Evolutionary conservation across 257 asterid genomes (phyloP).

Genomic region (Solanum bulbocastanum): DNA sequence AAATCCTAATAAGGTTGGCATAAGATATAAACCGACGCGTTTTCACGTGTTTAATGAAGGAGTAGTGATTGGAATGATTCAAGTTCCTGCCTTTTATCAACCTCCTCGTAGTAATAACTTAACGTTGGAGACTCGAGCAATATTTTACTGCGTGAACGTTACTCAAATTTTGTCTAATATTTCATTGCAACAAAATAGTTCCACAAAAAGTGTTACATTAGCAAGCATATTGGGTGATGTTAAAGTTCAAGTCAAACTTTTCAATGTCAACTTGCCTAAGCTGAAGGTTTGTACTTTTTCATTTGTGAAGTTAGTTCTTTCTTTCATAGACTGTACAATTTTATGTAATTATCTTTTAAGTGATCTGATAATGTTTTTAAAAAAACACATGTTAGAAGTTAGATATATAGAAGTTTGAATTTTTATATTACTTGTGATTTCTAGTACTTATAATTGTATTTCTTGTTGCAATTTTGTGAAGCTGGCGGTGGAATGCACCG

Average conservation of each 20-base stretch:
- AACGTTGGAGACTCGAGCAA: conserved; percentile 23
- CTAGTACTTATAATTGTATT: neutral
- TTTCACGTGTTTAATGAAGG: conserved; percentile 49
- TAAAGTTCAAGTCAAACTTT: conserved; percentile 25
- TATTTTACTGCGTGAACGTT: conserved; percentile 31
- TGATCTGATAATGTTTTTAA: neutral
- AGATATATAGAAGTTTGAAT: neutral
- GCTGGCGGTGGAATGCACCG: conserved; percentile 61
- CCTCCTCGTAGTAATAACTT: conserved; percentile 50
- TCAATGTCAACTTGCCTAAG: conserved; percentile 23
- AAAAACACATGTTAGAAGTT: neutral
- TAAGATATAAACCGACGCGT: conserved; percentile 27
- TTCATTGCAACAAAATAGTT: conserved; percentile 5
- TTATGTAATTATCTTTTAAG: neutral
- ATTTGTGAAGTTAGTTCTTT: neutral
- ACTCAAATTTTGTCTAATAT: conserved; percentile 27
- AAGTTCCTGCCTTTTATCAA: conserved; percentile 46
- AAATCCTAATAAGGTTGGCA: conserved; percentile 52
- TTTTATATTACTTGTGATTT: neutral
- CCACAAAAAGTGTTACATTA: conserved; percentile 9
- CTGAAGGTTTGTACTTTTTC: conserved; percentile 28
- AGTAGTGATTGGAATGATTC: conserved; percentile 46
- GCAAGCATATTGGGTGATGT: conserved; percentile 47
- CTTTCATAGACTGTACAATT: fast-evolving
- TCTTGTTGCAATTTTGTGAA: neutral